Conservation (phyloP, 176 grass and related monocot genomes). For the Poa annua region DNA sequence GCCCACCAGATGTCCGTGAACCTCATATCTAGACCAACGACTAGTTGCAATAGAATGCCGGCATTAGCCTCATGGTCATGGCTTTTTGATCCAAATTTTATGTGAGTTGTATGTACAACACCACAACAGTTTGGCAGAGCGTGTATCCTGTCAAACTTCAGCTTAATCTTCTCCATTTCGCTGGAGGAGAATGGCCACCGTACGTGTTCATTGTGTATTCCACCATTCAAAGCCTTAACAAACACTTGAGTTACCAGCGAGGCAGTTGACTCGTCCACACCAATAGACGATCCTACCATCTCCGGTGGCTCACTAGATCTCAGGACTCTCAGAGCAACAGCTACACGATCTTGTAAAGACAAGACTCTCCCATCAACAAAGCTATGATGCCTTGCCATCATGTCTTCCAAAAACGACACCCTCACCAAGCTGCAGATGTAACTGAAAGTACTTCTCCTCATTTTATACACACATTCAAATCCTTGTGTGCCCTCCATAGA, state of each 20-base stretch:
- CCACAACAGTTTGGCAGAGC: too few relatives aligned
- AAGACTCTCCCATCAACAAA: neutral
- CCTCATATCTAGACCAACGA: too few relatives aligned
- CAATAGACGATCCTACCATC: neutral
- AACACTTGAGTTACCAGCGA: constrained; percentile 59
- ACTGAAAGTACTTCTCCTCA: neutral
- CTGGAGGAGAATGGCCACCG: too few relatives aligned
- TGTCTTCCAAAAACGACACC: neutral
- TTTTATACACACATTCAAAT: neutral
- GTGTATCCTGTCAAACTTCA: too few relatives aligned
- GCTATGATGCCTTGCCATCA: neutral
- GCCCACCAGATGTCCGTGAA: too few relatives aligned
- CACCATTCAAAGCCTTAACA: constrained; percentile 40
- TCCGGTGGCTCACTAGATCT: neutral
- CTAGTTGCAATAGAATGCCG: too few relatives aligned
- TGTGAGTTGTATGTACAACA: too few relatives aligned
- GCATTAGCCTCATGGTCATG: too few relatives aligned
- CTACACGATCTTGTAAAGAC: constrained; percentile 56
- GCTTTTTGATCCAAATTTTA: too few relatives aligned
- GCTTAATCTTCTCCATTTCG: too few relatives aligned
- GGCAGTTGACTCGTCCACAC: constrained; percentile 57
- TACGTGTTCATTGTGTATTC: too few relatives aligned
- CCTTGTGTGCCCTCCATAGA: neutral
- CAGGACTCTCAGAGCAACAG: neutral
- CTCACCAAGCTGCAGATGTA: constrained; percentile 11